Evolutionary conservation across 2,329 filamentous ascomycete species (phyloP).

Genomic region (Salinomyces thailandicus): DNA sequence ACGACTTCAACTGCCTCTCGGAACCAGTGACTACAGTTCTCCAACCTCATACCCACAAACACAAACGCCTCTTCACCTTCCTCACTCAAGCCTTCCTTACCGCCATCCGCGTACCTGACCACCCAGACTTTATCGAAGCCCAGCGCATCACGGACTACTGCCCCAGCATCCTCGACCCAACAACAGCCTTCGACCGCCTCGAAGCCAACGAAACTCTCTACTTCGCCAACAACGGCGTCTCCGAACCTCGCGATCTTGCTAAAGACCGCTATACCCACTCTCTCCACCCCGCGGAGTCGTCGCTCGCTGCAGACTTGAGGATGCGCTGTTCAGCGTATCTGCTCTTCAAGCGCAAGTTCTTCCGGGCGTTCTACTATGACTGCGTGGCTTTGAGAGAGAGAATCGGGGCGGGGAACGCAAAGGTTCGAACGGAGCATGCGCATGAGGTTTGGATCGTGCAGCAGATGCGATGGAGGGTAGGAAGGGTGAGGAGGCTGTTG

Average conservation of each 20-base stretch:
- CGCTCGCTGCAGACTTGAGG: conserved; percentile 9
- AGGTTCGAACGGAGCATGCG: conserved; percentile 9
- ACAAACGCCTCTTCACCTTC: conserved; percentile 9
- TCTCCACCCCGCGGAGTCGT: conserved; percentile 12
- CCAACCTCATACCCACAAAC: conserved; percentile 3
- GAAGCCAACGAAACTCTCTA: conserved; percentile 1
- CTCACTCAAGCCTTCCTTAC: conserved; percentile 10
- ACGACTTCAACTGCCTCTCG: background rate
- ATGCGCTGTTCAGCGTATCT: conserved; percentile 16
- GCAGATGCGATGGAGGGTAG: conserved; percentile 5
- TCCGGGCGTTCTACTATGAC: conserved; percentile 9
- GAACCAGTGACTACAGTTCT: background rate
- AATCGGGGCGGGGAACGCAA: conserved; percentile 5
- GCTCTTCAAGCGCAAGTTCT: conserved; percentile 17
- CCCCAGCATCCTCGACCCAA: conserved; percentile 7
- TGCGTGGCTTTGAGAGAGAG: conserved; percentile 7
- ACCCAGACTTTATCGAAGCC: conserved; percentile 13
- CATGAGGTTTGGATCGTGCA: conserved; percentile 14
- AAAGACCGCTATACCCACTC: conserved; percentile 14
- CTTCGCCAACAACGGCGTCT: background rate
- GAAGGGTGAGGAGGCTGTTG: conserved; percentile 12
- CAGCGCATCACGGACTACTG: conserved; percentile 10
- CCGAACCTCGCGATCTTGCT: conserved; percentile 4
- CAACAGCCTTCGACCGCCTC: conserved; percentile 9
- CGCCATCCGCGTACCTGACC: conserved; percentile 11